These are phyloP conservation scores for Bothia castanella DNA, from an alignment of 1,284 basidiomycete species.

Conservation along the genomic window DNA sequence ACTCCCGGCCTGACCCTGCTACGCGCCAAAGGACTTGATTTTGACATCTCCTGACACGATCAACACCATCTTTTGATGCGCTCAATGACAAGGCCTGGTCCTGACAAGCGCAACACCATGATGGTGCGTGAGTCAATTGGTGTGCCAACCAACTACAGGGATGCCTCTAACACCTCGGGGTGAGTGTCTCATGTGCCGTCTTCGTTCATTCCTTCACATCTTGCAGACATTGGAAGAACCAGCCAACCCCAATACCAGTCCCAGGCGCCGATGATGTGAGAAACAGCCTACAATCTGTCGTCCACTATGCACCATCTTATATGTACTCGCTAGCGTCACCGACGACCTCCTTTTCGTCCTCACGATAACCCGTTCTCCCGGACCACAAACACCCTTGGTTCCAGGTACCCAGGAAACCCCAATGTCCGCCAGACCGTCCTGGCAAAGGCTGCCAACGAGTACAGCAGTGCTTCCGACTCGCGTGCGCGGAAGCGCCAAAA, in stretches of 20 bases:
- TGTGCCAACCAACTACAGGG: constrained; percentile 26
- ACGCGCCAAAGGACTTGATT: constrained; percentile 3
- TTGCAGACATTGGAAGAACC: constrained; percentile 21
- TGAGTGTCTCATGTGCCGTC: constrained; percentile 11
- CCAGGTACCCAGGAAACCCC: constrained; percentile 23
- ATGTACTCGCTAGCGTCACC: constrained; percentile 11
- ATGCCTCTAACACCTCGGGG: constrained; percentile 29
- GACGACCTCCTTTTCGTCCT: neutral
- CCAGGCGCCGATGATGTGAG: constrained; percentile 22
- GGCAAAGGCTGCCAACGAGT: neutral
- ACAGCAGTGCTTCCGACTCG: neutral
- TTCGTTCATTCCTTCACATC: constrained; percentile 6
- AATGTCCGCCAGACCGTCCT: constrained; percentile 25
- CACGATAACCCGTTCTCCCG: constrained; percentile 24
- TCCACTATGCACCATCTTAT: constrained; percentile 9
- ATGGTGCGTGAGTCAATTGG: constrained; percentile 11
- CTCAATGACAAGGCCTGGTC: constrained; percentile 10
- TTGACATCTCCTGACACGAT: constrained; percentile 15
- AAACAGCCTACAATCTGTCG: neutral
- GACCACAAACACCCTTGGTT: constrained; percentile 1
- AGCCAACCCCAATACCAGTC: constrained; percentile 22
- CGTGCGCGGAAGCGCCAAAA: constrained; percentile 26
- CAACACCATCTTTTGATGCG: constrained; percentile 6
- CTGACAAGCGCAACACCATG: constrained; percentile 11
- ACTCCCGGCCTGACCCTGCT: constrained; percentile 1